Percentiles rank a stretch among this genome's conserved stretches.
Conservation (phyloP, 139 green algal genomes). For the Spirogloea muscicola region DNA sequence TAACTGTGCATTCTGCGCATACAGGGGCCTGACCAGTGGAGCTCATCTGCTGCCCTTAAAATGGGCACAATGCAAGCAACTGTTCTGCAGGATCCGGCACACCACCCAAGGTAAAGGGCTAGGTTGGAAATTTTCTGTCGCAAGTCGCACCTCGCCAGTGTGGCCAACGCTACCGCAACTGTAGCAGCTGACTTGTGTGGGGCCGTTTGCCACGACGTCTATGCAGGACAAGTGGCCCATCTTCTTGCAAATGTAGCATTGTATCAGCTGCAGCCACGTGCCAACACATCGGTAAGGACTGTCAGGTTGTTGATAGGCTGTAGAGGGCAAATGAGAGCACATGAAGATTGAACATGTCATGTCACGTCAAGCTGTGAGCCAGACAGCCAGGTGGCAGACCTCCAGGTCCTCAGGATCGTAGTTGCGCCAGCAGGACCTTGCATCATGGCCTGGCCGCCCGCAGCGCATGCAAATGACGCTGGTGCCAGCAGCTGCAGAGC, state of each 20-base stretch:
- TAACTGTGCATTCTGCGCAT: too few species aligned
- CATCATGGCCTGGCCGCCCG: conserved; percentile 9
- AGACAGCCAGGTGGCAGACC: too few species aligned
- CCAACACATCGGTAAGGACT: too few species aligned
- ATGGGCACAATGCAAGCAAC: too few species aligned
- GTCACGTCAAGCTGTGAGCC: background rate
- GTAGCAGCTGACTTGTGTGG: conserved; percentile 11
- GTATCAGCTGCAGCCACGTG: conserved; percentile 6
- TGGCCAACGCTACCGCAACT: conserved; percentile 8
- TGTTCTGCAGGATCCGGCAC: too few species aligned
- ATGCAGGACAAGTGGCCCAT: conserved; percentile 19
- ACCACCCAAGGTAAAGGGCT: too few species aligned
- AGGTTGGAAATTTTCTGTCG: too few species aligned
- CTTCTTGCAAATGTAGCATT: conserved; percentile 13
- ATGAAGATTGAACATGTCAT: background rate
- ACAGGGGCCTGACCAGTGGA: too few species aligned
- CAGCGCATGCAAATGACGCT: conserved; percentile 10
- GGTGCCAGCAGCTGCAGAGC: background rate
- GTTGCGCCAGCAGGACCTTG: background rate
- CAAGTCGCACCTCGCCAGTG: conserved; percentile 15
- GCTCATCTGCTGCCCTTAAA: too few species aligned
- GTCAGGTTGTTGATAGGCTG: too few species aligned
- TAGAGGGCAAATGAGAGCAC: too few species aligned
- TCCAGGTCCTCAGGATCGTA: conserved; percentile 13
- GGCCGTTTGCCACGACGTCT: background rate